A percentile compares a stretch with the other conserved stretches of the same genome.
Conservation (phyloP, 192 early-diverging fungal species). For the Coemansia sp. region DNA sequence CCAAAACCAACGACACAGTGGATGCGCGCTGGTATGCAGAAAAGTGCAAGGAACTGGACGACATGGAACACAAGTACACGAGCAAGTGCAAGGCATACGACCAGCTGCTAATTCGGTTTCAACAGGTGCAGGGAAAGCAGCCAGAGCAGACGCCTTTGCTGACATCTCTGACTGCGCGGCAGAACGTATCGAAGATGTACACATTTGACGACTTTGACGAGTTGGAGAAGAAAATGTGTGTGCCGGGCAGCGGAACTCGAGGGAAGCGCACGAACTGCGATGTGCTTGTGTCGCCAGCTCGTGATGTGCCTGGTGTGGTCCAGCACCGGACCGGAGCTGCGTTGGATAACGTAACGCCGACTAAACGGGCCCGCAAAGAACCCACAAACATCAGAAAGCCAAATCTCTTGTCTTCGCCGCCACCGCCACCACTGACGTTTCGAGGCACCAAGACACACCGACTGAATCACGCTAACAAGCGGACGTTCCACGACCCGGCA, state of each 20-base stretch:
- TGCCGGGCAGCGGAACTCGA: conserved; percentile 13
- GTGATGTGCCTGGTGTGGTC: not conserved
- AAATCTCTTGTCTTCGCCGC: conserved; percentile 30
- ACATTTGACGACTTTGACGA: conserved; percentile 45
- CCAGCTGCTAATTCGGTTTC: conserved; percentile 17
- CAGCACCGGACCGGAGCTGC: not conserved
- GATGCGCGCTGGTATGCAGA: conserved; percentile 16
- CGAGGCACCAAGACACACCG: not conserved
- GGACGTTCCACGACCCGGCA: not conserved
- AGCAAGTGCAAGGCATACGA: conserved; percentile 43
- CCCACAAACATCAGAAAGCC: conserved; percentile 1
- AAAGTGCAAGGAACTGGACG: conserved; percentile 42
- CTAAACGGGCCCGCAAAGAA: conserved; percentile 19
- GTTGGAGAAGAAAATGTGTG: conserved; percentile 24
- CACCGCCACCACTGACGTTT: conserved; percentile 6
- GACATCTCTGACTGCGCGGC: not conserved
- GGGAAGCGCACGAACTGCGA: conserved; percentile 7
- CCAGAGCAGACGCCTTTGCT: not conserved
- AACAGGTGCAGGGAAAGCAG: conserved; percentile 6
- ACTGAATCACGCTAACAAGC: not conserved
- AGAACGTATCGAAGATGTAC: conserved; percentile 1
- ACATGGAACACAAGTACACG: conserved; percentile 20
- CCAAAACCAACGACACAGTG: not conserved
- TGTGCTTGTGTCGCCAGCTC: conserved; percentile 11
- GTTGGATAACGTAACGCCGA: conserved; percentile 19